A percentile compares a stretch with the other conserved stretches of the same genome.
Conservation (phyloP, 1,284 basidiomycete genomes). For the Heliocybe sulcata region DNA sequence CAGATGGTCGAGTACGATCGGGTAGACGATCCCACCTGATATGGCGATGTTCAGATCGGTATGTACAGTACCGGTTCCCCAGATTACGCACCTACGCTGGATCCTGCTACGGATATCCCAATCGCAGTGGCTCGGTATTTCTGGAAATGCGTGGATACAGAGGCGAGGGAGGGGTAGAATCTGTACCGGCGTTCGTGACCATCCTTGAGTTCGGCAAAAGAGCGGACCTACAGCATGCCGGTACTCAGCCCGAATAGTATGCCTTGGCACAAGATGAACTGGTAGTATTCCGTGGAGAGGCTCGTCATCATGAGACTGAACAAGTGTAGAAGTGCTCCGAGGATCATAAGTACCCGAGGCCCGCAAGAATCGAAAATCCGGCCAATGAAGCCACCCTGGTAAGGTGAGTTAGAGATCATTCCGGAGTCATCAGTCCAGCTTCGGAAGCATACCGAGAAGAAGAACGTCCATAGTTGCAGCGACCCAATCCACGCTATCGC, state of each 20-base stretch:
- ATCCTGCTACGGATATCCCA: neutral
- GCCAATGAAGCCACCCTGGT: constrained; percentile 1
- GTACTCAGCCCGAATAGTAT: neutral
- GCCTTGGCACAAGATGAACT: constrained; percentile 2
- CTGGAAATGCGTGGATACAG: neutral
- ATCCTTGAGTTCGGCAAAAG: neutral
- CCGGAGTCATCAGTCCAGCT: neutral
- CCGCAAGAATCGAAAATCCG: constrained; percentile 1
- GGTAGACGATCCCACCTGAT: constrained; percentile 1
- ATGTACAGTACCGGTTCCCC: neutral
- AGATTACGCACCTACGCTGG: neutral
- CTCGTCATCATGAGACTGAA: constrained; percentile 1
- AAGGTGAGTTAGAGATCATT: neutral
- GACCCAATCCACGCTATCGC: constrained; percentile 48
- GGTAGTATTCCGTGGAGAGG: constrained; percentile 4
- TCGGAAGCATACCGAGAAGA: constrained; percentile 32
- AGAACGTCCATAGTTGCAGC: constrained; percentile 43
- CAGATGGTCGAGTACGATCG: neutral
- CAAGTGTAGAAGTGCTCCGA: neutral
- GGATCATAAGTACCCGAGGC: neutral
- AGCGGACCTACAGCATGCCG: neutral
- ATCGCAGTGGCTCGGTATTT: neutral
- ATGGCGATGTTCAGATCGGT: neutral
- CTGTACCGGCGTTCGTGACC: neutral
- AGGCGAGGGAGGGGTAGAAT: constrained; percentile 1